Evolutionary conservation across 805 yeast genomes (phyloP), one percentile per base, ranked within the genome.

Genomic region (Ogataea nonfermentans): DNA sequence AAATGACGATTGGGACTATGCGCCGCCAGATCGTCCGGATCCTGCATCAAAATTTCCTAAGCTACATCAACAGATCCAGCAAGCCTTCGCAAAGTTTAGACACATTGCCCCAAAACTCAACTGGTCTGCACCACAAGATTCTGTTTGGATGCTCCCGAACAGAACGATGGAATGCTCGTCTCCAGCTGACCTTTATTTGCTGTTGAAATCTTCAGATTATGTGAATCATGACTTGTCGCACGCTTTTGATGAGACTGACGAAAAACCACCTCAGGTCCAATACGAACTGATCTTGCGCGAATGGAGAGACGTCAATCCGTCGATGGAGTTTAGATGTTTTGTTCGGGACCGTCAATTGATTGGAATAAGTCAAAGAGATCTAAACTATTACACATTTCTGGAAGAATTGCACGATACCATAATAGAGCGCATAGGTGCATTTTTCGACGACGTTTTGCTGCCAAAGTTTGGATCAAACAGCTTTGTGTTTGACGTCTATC

Each of bases 91-190:
- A 3, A 66, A 70, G 29, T 65, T 73, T 33, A 83, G 84, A 0
- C 65, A 77, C 1, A 87, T 89, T 2, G 73, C 87, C 1, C 98
- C 98, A 1, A 93, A 93, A 56, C 66, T 91, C 51, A 93, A 93
- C 67, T 93, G 99, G 99, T 88, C 97, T 1, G 84, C 96, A 2
- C 99, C 99, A 1, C 82, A 81, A 56, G 99, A 93, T 63, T 86
- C 98, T 2, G 76, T 81, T 0, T 93, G 98, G 99, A 91, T 93
- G 14, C 65, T 84, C 53, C 73, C 93, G 2, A 79, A 84, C 23
- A 85, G 87, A 53, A 73, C 86, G 3, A 74, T 84, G 73, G 74
- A 77, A 53, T 90, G 98, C 55, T 68, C 65, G 11, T 73, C 72
- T 23, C 78, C 83, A 0, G 73, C 81, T 26, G 99, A 93, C 48